Evolutionary conservation across 2,329 filamentous ascomycete species (phyloP).

Genomic region (Fusarium goolgardi): DNA sequence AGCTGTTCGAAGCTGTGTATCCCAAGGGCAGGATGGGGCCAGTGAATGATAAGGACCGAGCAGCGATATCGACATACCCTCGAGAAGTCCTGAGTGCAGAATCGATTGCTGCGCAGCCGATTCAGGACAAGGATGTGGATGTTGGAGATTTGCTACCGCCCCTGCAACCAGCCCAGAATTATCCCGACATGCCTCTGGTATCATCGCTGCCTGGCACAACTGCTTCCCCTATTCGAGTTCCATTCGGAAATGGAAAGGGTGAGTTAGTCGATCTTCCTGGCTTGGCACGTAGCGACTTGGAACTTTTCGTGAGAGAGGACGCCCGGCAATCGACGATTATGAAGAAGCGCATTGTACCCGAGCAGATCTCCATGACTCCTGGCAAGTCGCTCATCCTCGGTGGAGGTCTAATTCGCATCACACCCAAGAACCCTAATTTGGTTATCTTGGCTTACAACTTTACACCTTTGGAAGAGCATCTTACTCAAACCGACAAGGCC

Average conservation of each 20-base stretch:
- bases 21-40: constrained; percentile 74
- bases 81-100: constrained; percentile 24
- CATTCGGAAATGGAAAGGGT: constrained; percentile 85
- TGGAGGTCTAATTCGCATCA: constrained; percentile 84
- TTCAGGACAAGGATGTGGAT: constrained; percentile 49
- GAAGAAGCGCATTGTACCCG: constrained; percentile 77
- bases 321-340: constrained; percentile 79
- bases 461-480: constrained; percentile 79
- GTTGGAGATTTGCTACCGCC: constrained; percentile 77
- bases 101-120: constrained; percentile 49
- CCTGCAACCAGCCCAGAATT: constrained; percentile 76
- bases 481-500: constrained; percentile 85
- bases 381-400: constrained; percentile 86
- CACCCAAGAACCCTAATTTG: constrained; percentile 70
- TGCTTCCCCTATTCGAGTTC: constrained; percentile 91
- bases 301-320: constrained; percentile 74
- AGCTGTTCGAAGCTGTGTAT: constrained; percentile 87
- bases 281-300: constrained; percentile 78
- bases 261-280: constrained; percentile 95
- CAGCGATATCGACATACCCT: constrained; percentile 34
- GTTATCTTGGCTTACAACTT: constrained; percentile 88
- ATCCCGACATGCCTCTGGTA: constrained; percentile 85
- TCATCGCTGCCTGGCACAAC: constrained; percentile 92
- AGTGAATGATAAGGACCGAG: constrained; percentile 16
- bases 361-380: constrained; percentile 77